These are phyloP conservation scores for Rhizopogon vesiculosus DNA, from an alignment of 768 basidiomycete species.

Conservation along the genomic window DNA sequence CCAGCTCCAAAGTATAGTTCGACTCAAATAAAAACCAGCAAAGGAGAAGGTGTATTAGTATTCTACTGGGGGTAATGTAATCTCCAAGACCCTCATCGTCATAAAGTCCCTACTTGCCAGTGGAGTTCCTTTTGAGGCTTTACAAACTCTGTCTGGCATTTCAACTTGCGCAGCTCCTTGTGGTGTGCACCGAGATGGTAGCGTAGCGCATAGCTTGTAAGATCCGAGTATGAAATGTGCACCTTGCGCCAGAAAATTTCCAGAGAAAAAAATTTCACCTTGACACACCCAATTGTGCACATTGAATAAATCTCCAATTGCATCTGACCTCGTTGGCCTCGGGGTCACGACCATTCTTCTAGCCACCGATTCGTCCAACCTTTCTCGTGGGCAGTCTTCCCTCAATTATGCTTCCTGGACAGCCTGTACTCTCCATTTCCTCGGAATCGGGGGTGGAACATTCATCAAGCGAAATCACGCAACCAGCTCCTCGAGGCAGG, in stretches of 20 bases:
- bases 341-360: conserved; percentile 78
- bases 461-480: conserved; percentile 77
- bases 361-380: conserved; percentile 83
- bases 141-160: conserved; percentile 67
- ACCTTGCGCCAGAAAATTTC: background rate
- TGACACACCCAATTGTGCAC: conserved; percentile 88
- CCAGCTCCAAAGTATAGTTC: background rate
- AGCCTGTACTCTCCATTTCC: conserved; percentile 93
- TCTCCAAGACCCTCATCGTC: conserved; percentile 45
- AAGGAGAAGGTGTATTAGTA: background rate
- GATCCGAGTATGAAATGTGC: no score
- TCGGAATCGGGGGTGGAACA: conserved; percentile 78
- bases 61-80: background rate
- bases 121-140: conserved; percentile 58
- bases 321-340: conserved; percentile 79
- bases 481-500: conserved; percentile 86
- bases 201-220: conserved; percentile 70
- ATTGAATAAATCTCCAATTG: conserved; percentile 78
- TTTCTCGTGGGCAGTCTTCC: conserved; percentile 77
- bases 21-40: background rate
- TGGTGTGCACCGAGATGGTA: conserved; percentile 91
- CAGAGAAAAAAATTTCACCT: conserved; percentile 40
- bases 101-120: conserved; percentile 57
- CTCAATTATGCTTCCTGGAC: conserved; percentile 90
- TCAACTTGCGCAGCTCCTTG: conserved; percentile 78